Percentiles rank a stretch among this genome's conserved stretches.
Conservation (phyloP, 2,329 filamentous ascomycete species). For the Tolypocladium capitatum region DNA sequence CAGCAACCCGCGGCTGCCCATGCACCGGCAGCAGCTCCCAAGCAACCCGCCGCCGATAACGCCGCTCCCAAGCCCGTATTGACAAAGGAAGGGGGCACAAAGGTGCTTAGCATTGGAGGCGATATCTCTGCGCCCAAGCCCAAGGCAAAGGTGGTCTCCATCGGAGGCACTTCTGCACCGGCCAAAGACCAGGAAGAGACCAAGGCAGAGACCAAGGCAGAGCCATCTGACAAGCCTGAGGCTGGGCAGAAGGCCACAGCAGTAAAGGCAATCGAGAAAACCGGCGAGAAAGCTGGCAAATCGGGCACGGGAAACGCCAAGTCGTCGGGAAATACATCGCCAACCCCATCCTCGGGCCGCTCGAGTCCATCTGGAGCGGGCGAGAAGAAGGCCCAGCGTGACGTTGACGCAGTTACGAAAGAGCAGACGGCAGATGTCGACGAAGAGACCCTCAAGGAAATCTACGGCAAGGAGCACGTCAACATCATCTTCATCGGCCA, state of each 20-base stretch:
- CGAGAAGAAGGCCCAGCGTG: conserved; percentile 43
- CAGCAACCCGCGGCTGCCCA: conserved; percentile 26
- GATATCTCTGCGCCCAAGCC: conserved; percentile 40
- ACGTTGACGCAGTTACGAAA: conserved; percentile 72
- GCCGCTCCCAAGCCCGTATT: conserved; percentile 37
- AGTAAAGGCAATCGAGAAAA: conserved; percentile 83
- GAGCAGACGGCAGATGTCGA: conserved; percentile 66
- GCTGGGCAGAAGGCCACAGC: conserved; percentile 76
- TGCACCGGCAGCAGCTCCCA: conserved; percentile 31
- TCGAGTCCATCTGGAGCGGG: conserved; percentile 56
- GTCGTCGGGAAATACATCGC: conserved; percentile 58
- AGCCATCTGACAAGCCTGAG: conserved; percentile 39
- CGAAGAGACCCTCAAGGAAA: conserved; percentile 69
- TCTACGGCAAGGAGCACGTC: conserved; percentile 85
- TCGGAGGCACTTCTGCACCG: conserved; percentile 20
- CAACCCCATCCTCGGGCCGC: conserved; percentile 69
- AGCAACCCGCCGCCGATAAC: conserved; percentile 11
- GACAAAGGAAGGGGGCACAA: conserved; percentile 43
- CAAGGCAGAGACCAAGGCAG: conserved; percentile 37
- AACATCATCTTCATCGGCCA: conserved; percentile 98
- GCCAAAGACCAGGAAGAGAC: conserved; percentile 28
- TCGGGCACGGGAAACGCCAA: conserved; percentile 29
- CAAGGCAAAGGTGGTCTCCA: conserved; percentile 34
- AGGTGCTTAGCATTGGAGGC: conserved; percentile 57
- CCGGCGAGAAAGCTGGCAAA: conserved; percentile 48